These are phyloP conservation scores for Lepidium aucheri DNA, from an alignment of 345 rosid genomes.

Conservation along the genomic window DNA sequence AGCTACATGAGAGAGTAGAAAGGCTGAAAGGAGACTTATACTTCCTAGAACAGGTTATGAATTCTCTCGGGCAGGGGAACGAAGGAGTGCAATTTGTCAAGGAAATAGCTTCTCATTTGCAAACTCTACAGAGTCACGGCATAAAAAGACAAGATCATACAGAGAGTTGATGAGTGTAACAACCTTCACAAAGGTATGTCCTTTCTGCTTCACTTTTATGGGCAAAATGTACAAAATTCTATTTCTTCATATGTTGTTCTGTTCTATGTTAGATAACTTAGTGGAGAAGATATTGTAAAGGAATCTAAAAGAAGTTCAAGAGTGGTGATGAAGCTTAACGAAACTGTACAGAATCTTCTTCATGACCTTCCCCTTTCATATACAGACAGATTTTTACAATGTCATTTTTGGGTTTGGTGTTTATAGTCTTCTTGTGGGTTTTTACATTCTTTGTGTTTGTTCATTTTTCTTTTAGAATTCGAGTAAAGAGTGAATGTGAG, in stretches of 20 bases:
- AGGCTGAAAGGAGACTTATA: constrained; percentile 39
- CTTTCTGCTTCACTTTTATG: background rate
- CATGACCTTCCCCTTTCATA: constrained; percentile 2
- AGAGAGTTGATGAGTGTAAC: constrained; percentile 21
- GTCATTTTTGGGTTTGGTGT: constrained; percentile 16
- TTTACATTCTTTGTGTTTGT: background rate
- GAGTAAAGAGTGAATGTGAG: constrained; percentile 11
- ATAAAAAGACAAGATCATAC: constrained; percentile 20
- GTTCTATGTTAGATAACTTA: background rate
- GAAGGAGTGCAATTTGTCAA: constrained; percentile 37
- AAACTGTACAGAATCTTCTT: constrained; percentile 23
- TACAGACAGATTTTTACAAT: background rate
- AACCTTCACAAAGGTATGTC: constrained; percentile 28
- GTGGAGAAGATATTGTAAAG: background rate
- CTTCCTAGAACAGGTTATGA: constrained; percentile 43
- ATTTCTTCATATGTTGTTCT: background rate
- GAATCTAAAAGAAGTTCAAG: background rate
- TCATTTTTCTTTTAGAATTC: background rate
- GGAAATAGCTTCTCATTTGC: constrained; percentile 45
- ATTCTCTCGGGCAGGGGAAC: constrained; percentile 33
- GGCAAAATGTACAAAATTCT: background rate
- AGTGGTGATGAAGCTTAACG: background rate
- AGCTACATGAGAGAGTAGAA: constrained; percentile 41
- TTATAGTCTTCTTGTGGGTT: constrained; percentile 4
- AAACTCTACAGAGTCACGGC: constrained; percentile 32